These are phyloP conservation scores for Bacidia gigantensis DNA, from an alignment of 495 filamentous ascomycete genomes.

Conservation along the genomic window DNA sequence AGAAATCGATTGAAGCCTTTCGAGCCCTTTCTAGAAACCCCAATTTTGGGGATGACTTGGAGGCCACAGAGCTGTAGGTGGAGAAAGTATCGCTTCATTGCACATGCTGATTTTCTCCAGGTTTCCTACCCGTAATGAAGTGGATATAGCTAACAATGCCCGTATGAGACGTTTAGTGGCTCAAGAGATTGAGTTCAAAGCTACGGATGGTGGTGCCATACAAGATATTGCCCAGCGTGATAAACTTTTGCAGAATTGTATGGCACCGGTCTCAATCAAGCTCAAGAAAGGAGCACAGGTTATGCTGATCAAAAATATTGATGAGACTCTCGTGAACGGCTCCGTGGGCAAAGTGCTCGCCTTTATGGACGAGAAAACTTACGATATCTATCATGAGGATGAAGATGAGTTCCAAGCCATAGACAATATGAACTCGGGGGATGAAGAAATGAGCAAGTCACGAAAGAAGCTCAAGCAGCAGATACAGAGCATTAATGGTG, in stretches of 20 bases:
- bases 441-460: constrained; percentile 30
- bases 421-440: constrained; percentile 29
- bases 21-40: constrained; percentile 54
- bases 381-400: constrained; percentile 47
- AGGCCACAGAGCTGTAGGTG: constrained; percentile 75
- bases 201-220: constrained; percentile 62
- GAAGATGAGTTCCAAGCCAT: constrained; percentile 37
- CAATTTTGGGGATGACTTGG: constrained; percentile 57
- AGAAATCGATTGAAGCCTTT: constrained; percentile 58
- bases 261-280: constrained; percentile 65
- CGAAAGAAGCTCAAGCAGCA: constrained; percentile 36
- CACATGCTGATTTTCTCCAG: constrained; percentile 24
- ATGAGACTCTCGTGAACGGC: constrained; percentile 86
- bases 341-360: constrained; percentile 72
- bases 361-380: constrained; percentile 76
- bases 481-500: constrained; percentile 27
- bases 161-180: constrained; percentile 62
- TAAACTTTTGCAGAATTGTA: constrained; percentile 74
- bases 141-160: constrained; percentile 67
- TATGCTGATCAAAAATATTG: constrained; percentile 99
- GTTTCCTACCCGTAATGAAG: constrained; percentile 82
- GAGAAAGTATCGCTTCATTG: neutral
- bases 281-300: constrained; percentile 91
- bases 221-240: constrained; percentile 53
- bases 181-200: constrained; percentile 49